A percentile compares a stretch with the other conserved stretches of the same genome.
These are phyloP conservation scores for Kwoniella bestiolae DNA, from an alignment of 768 basidiomycete genomes.

Conservation along the genomic window DNA sequence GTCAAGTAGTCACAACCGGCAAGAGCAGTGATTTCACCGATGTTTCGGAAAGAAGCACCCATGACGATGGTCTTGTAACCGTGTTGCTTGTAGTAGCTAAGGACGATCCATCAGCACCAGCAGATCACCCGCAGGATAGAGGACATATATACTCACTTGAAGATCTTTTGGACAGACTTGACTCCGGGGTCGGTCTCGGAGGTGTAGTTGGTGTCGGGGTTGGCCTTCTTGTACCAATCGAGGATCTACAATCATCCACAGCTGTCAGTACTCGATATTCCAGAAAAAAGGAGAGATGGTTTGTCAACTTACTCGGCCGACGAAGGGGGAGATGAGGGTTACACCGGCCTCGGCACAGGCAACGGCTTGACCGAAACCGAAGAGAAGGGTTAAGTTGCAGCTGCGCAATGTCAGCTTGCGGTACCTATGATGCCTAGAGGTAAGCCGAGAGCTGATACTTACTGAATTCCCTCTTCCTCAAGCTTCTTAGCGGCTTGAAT, in stretches of 20 bases:
- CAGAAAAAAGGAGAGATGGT: neutral
- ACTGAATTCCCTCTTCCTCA: slow-evolving; percentile 86
- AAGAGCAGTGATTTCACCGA: slow-evolving; percentile 88
- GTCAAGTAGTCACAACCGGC: slow-evolving; percentile 98
- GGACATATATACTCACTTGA: slow-evolving; percentile 77
- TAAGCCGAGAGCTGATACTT: slow-evolving; percentile 13
- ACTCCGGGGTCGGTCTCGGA: slow-evolving; percentile 96
- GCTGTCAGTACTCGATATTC: neutral
- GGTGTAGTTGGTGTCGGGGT: slow-evolving; percentile 75
- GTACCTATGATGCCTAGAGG: neutral
- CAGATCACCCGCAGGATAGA: neutral
- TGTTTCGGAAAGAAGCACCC: slow-evolving; percentile 99
- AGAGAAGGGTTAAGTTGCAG: slow-evolving; percentile 98
- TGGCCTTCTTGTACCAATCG: slow-evolving; percentile 95
- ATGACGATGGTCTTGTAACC: slow-evolving; percentile 99
- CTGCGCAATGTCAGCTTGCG: slow-evolving; percentile 17
- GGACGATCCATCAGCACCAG: neutral
- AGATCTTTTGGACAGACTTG: slow-evolving; percentile 92
- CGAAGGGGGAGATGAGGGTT: slow-evolving; percentile 98
- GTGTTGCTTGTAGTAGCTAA: slow-evolving; percentile 85
- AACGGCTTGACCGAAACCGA: slow-evolving; percentile 98
- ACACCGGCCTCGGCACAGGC: slow-evolving; percentile 98
- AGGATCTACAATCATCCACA: slow-evolving; percentile 69
- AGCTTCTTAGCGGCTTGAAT: slow-evolving; percentile 98
- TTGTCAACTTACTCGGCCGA: slow-evolving; percentile 77